phyloP scores from a whole-genome alignment of 805 yeast genomes.

The Tetrapisispora namnaoensis region DNA sequence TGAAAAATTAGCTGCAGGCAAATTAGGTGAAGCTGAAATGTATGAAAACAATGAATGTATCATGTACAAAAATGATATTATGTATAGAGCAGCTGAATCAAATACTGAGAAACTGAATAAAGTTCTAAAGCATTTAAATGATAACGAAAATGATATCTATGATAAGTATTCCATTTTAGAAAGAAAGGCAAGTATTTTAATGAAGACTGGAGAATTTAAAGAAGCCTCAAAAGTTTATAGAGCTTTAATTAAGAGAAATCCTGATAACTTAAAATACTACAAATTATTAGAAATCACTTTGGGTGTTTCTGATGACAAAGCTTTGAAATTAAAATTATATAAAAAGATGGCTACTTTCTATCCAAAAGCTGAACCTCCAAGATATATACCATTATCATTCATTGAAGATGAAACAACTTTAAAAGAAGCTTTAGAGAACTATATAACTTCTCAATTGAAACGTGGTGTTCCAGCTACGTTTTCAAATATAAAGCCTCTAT shows the following conservation, averaged over 20 bases:
- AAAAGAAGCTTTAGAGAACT: conserved; percentile 37
- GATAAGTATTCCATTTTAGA: conserved; percentile 60
- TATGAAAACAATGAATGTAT: conserved; percentile 76
- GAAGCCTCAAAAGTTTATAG: conserved; percentile 67
- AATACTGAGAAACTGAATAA: conserved; percentile 34
- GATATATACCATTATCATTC: conserved; percentile 67
- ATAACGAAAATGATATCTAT: conserved; percentile 41
- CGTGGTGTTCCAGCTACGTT: conserved; percentile 89
- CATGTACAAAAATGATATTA: conserved; percentile 59
- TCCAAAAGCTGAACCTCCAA: conserved; percentile 78
- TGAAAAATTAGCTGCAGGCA: conserved; percentile 64
- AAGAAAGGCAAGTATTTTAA: conserved; percentile 52
- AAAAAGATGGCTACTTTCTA: conserved; percentile 56
- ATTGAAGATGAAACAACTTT: conserved; percentile 42
- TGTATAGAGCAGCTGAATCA: conserved; percentile 50
- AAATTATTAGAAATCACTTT: conserved; percentile 54
- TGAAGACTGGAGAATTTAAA: conserved; percentile 43
- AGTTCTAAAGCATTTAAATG: conserved; percentile 53
- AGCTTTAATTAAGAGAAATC: conserved; percentile 69
- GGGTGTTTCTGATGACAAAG: conserved; percentile 36
- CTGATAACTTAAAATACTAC: conserved; percentile 66
- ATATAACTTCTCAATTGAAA: conserved; percentile 51
- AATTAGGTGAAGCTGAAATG: conserved; percentile 53
- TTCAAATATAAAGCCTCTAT: conserved; percentile 74
- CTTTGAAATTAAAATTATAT: conserved; percentile 50